Base-by-base conservation (phyloP, 257 asterid species). In the Eustoma russellianum region DNA sequence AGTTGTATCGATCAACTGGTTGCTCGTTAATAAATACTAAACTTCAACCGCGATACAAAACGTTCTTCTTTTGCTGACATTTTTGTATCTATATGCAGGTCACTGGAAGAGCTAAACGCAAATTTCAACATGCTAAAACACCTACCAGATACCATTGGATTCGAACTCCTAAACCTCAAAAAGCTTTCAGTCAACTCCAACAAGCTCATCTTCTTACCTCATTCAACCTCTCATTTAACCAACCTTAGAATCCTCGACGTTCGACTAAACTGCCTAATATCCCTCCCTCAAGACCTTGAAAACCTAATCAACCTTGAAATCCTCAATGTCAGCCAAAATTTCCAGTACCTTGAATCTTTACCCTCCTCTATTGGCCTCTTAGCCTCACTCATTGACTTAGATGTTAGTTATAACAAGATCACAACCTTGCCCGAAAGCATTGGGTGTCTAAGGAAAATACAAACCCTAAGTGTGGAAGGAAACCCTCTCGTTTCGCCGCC, bases 351-450 rank as follows among this genome's bases (percentile, higher is more conserved):
- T 3, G 35, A 71, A 1, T 35, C 66, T 10, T 76, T 90, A 7
- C 97, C 97, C 0, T 83, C 81, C 79, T 81, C 97, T 28, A 35
- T 90, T 2, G 97, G 97, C 41, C 89, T 90, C 0, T 88, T 90
- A 43, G 79, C 79, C 33, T 83, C 96, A 1, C 82, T 90, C 1
- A 63, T 71, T 3, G 97, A 90, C 59, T 48, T 90, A 11, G 97
- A 90, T 56, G 82, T 83, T 1, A 86, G 97, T 71, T 83, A 90
- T 77, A 90, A 90, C 75, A 83, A 71, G 43, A 81, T 90, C 52
- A 56, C 78, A 0, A 28, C 47, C 46, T 66, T 90, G 38, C 97
- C 97, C 0, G 78, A 79, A 43, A 83, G 96, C 13, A 68, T 90
- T 1, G 94, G 94, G 3, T 90, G 97, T 44, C 82, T 90, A 17